Evolutionary conservation across 768 basidiomycete species (phyloP).

Genomic region (Chiua virens): DNA sequence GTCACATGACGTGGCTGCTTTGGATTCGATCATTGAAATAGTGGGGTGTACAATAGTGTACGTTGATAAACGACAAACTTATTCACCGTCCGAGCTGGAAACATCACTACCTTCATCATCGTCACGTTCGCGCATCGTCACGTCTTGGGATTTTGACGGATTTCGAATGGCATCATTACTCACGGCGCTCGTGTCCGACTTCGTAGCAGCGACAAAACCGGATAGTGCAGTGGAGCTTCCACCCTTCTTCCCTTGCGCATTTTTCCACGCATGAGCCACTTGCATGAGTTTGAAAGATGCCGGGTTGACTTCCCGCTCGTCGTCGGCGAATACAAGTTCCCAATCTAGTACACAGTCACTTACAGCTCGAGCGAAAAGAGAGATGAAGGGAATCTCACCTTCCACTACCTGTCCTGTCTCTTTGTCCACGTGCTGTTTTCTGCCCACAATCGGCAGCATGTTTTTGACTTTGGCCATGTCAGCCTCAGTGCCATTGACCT

Average conservation of each 20-base stretch:
- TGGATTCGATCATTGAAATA: too few relatives aligned
- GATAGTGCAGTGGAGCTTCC: conserved; percentile 39
- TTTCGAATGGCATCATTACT: conserved; percentile 3
- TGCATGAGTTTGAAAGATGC: conserved; percentile 94
- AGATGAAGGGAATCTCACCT: conserved; percentile 46
- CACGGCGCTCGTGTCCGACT: conserved; percentile 9
- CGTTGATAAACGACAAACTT: not conserved
- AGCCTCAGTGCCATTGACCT: conserved; percentile 68
- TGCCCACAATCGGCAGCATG: conserved; percentile 92
- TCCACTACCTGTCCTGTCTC: conserved; percentile 86
- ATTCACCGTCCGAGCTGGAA: conserved; percentile 52
- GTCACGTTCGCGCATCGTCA: conserved; percentile 22
- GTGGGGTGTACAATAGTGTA: too few relatives aligned
- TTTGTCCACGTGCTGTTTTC: conserved; percentile 78
- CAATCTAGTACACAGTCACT: conserved; percentile 59
- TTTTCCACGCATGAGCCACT: conserved; percentile 92
- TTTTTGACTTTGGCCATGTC: conserved; percentile 81
- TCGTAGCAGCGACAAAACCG: conserved; percentile 48
- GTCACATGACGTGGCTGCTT: too few relatives aligned
- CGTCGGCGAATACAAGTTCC: conserved; percentile 95
- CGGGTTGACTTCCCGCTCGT: conserved; percentile 91
- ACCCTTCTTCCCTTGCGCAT: conserved; percentile 44
- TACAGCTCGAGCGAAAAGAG: not conserved
- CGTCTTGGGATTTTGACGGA: conserved; percentile 20
- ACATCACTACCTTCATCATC: conserved; percentile 48